Percentiles rank a stretch among this genome's conserved stretches.
phyloP scores from a whole-genome alignment of 2,329 filamentous ascomycete species.

The Teratosphaeria gauchensis region DNA sequence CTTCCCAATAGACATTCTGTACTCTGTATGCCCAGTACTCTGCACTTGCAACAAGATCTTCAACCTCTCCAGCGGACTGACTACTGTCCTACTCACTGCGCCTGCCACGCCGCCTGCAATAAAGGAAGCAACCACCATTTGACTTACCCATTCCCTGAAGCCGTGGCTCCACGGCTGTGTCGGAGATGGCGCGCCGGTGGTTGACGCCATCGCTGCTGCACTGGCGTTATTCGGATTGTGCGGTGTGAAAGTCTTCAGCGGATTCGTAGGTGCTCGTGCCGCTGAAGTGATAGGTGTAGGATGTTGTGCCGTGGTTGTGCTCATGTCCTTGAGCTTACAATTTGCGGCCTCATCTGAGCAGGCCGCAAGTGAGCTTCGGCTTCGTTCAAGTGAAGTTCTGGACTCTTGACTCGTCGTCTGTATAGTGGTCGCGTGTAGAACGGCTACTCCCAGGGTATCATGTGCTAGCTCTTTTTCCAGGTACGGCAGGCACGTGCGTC shows the following conservation, averaged over 20 bases:
- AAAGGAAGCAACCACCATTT: slow-evolving; percentile 84
- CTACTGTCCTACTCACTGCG: slow-evolving; percentile 93
- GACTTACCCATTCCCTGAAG: slow-evolving; percentile 46
- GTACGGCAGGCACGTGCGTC: background rate
- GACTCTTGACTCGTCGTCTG: too few species aligned
- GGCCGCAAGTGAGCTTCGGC: background rate
- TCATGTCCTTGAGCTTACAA: background rate
- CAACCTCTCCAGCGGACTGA: slow-evolving; percentile 87
- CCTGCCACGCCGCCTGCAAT: slow-evolving; percentile 89
- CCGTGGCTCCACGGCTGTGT: slow-evolving; percentile 7
- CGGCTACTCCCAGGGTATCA: background rate
- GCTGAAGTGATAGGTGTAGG: background rate
- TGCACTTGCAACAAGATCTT: slow-evolving; percentile 99
- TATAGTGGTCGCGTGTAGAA: background rate
- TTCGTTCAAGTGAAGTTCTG: background rate
- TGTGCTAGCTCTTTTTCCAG: background rate
- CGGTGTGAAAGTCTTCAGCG: background rate
- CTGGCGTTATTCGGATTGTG: background rate
- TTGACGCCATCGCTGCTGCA: background rate
- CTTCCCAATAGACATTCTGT: slow-evolving; percentile 83
- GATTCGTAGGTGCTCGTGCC: background rate
- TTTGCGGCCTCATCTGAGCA: background rate
- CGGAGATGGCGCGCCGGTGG: slow-evolving; percentile 1
- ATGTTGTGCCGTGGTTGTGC: background rate
- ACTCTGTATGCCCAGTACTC: slow-evolving; percentile 79